Conservation (phyloP, 441 rosid species). For the Gossypium davidsonii region DNA sequence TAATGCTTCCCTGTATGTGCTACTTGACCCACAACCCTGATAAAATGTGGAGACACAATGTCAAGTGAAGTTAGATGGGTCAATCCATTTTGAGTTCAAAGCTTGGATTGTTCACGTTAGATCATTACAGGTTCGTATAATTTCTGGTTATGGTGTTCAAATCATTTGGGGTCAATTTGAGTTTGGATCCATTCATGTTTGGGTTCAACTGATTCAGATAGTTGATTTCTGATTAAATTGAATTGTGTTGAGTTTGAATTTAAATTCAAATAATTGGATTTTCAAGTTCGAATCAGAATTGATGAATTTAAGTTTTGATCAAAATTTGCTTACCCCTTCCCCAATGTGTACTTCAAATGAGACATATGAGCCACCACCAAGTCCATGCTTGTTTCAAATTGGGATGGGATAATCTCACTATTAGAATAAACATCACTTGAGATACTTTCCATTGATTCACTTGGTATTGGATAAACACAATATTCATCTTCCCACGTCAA, state of each 20-base stretch:
- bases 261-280: neutral
- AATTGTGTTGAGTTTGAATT: too few relatives aligned
- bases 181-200: too few relatives aligned
- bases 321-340: slow-evolving; percentile 40
- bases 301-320: neutral
- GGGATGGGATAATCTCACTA: slow-evolving; percentile 17
- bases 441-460: slow-evolving; percentile 12
- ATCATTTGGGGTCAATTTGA: too few relatives aligned
- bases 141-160: too few relatives aligned
- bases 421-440: slow-evolving; percentile 13
- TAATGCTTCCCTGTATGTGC: slow-evolving; percentile 31
- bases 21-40: slow-evolving; percentile 49
- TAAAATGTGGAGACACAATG: neutral
- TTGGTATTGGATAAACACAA: slow-evolving; percentile 27
- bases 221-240: neutral
- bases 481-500: slow-evolving; percentile 57
- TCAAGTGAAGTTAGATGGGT: neutral
- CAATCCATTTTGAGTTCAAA: too few relatives aligned
- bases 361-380: slow-evolving; percentile 30
- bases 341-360: slow-evolving; percentile 32
- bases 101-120: neutral
- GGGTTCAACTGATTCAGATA: neutral
- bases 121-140: neutral
- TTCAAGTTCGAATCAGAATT: too few relatives aligned
- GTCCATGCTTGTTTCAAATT: slow-evolving; percentile 18